Evolutionary conservation across 176 grass and related monocot species (phyloP), one percentile per base, ranked within the genome.

Genomic region (Carex scoparia): DNA sequence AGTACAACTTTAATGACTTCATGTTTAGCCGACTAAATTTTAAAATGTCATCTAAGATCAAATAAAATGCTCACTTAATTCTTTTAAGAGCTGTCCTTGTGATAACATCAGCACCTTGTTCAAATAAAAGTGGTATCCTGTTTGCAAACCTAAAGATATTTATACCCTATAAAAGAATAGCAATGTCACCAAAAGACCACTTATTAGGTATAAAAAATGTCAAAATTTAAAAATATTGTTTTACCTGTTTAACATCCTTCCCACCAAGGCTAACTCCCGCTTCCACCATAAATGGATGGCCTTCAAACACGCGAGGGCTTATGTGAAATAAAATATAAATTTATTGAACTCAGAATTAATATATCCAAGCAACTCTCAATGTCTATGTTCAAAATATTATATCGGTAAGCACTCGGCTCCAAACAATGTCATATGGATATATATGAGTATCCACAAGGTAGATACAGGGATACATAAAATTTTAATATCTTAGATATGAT

Each of bases 131-230:
- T 11, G 95, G 95, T 89, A 98, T 94, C 79, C 93, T 90, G 71
- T 98, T 98, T 88, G 93, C 95, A 92, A 95, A 98, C 68, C 93
- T 92, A 72, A 98, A 95, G 81, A 95, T 94, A 92, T 98, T 98
- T 65, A 98, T 46, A 84, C 93, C 95, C 93, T 98, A 85, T 40
- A 85, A 44, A 61, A 74, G 71, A 62, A 84, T 6, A 86, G 19
- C 40, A 48, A 87, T 44, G 77, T 69, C 57, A 86, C 71, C 70
- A 67, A 61, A 68, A 12, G 9, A 67, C 66, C 46, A 56, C 46
- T 72, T 87, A 8, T 86, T 62, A 79, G 40, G 33, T 65, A 44
- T 12, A 35, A 65, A 81, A 49, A 67, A 68, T 28, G 44, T 65
- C 64, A 49, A 83, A 54, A 81, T 61, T 13, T 44, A 46, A 62